Evolutionary conservation across 306 rosid genomes (phyloP).

Genomic region (Luffa aegyptiaca): DNA sequence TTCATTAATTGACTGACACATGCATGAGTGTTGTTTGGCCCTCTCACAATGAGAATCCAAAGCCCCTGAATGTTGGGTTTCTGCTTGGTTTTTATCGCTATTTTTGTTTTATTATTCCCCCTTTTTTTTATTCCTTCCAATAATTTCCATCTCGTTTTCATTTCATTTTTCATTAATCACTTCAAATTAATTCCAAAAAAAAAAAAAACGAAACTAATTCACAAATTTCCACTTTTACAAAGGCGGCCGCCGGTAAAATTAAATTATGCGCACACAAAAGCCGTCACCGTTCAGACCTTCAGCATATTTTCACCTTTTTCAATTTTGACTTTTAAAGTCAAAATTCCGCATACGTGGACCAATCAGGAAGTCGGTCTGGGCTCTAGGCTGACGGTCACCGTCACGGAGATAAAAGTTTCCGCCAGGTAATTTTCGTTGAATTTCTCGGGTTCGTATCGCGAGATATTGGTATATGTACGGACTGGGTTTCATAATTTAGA

Average conservation of each 20-base stretch:
- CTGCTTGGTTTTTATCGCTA: background rate
- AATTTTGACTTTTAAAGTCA: background rate
- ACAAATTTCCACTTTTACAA: background rate
- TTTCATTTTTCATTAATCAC: too few species aligned
- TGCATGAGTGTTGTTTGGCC: background rate
- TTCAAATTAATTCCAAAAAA: too few species aligned
- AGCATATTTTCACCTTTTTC: background rate
- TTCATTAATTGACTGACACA: background rate
- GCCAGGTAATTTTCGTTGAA: background rate
- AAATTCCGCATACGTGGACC: background rate
- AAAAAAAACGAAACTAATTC: too few species aligned
- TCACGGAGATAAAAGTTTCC: background rate
- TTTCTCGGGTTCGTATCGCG: slow-evolving; percentile 1
- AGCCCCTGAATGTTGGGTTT: background rate
- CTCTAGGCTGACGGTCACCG: background rate
- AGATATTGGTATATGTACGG: background rate
- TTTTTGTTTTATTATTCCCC: background rate
- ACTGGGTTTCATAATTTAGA: background rate
- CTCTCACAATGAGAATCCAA: slow-evolving; percentile 2
- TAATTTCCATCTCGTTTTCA: too few species aligned
- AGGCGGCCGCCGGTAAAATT: background rate
- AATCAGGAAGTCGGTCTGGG: background rate
- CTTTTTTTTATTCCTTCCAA: background rate
- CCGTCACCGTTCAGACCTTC: background rate
- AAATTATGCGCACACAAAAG: background rate